phyloP scores from a whole-genome alignment of 2,329 filamentous ascomycete species.

The Aspergillus spinulosporus region DNA sequence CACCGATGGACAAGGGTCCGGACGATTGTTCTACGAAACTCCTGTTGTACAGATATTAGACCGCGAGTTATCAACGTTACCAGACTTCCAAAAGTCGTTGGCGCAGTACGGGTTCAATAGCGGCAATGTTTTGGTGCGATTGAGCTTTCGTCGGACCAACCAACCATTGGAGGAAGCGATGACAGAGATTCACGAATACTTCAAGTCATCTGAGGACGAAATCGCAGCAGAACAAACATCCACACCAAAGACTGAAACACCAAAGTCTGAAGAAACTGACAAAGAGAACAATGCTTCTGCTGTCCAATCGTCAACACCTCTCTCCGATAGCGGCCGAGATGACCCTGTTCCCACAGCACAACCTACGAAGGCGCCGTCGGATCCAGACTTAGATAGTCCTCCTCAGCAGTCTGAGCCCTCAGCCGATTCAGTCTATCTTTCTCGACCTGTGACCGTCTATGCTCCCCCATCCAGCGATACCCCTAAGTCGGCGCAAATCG shows the following conservation, averaged over 20 bases:
- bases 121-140: conserved; percentile 74
- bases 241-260: neutral
- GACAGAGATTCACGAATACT: conserved; percentile 74
- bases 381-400: conserved; percentile 13
- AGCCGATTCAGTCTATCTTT: conserved; percentile 40
- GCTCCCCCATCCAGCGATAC: conserved; percentile 72
- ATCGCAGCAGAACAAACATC: conserved; percentile 21
- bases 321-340: conserved; percentile 12
- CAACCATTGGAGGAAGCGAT: conserved; percentile 83
- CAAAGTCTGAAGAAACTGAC: conserved; percentile 6
- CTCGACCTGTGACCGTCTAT: conserved; percentile 65
- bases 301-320: conserved; percentile 16
- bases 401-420: conserved; percentile 26
- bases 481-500: conserved; percentile 69
- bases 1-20: conserved; percentile 59
- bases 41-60: conserved; percentile 83
- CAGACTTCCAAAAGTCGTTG: conserved; percentile 84
- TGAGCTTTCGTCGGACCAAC: conserved; percentile 74
- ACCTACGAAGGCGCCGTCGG: conserved; percentile 16
- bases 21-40: conserved; percentile 82
- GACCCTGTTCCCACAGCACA: conserved; percentile 6
- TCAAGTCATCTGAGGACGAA: conserved; percentile 53
- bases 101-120: conserved; percentile 83
- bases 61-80: conserved; percentile 72
- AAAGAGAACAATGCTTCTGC: conserved; percentile 9